These are phyloP conservation scores for Trichoderma sp. DNA, from an alignment of 2,329 filamentous ascomycete species.

Conservation along the genomic window DNA sequence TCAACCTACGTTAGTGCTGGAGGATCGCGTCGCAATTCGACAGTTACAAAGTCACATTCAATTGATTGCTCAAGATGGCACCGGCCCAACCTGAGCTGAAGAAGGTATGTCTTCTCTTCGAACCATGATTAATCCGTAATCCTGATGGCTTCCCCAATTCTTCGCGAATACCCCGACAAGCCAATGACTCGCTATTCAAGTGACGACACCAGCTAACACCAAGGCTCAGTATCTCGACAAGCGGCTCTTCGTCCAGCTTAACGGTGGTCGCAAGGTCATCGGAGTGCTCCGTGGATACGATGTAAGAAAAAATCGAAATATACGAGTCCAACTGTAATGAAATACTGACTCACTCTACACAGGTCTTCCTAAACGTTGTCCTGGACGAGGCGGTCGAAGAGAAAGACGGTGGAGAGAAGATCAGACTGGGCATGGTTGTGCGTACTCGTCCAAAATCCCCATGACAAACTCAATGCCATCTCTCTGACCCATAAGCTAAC, in stretches of 20 bases:
- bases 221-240: slow-evolving; percentile 89
- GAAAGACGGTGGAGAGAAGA: slow-evolving; percentile 88
- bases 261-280: slow-evolving; percentile 96
- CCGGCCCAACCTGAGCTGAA: slow-evolving; percentile 99
- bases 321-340: slow-evolving; percentile 52
- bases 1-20: slow-evolving; percentile 29
- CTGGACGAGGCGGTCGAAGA: slow-evolving; percentile 96
- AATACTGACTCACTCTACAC: slow-evolving; percentile 5
- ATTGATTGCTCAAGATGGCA: slow-evolving; percentile 70
- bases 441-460: slow-evolving; percentile 40
- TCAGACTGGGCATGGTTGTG: slow-evolving; percentile 89
- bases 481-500: neutral
- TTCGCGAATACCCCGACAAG: neutral
- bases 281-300: slow-evolving; percentile 94
- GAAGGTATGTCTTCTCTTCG: slow-evolving; percentile 63
- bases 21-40: slow-evolving; percentile 35
- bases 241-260: slow-evolving; percentile 94
- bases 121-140: neutral
- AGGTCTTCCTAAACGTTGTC: slow-evolving; percentile 99
- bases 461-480: neutral
- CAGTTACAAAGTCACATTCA: slow-evolving; percentile 29
- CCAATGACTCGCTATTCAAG: neutral
- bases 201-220: neutral
- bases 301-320: slow-evolving; percentile 56
- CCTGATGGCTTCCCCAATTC: no score